phyloP scores from a whole-genome alignment of 139 green algal species.

The Chara braunii region DNA sequence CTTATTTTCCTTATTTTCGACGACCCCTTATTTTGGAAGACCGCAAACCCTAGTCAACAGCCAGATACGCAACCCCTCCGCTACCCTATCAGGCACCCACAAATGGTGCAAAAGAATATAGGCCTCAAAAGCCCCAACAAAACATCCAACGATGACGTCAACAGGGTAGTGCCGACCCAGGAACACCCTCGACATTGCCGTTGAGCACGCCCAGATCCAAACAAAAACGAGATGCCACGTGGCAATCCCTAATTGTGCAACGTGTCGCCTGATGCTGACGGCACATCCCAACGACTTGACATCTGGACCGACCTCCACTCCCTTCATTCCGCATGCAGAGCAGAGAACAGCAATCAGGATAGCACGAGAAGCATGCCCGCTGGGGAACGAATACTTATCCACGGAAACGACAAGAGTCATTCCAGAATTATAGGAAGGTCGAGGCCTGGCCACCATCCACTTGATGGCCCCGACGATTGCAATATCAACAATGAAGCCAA shows the following conservation, averaged over 20 bases:
- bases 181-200: constrained; percentile 15
- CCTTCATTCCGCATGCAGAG: neutral
- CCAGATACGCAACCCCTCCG: neutral
- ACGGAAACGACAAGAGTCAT: constrained; percentile 14
- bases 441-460: neutral
- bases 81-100: neutral
- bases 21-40: too few relatives aligned
- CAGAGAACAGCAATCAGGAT: constrained; percentile 13
- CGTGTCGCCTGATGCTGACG: too few relatives aligned
- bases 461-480: constrained; percentile 19
- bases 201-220: constrained; percentile 8
- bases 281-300: neutral
- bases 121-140: constrained; percentile 15
- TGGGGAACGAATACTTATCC: constrained; percentile 28
- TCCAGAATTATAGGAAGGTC: constrained; percentile 23
- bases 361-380: constrained; percentile 17
- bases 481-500: constrained; percentile 19
- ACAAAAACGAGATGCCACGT: neutral
- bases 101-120: neutral
- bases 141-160: constrained; percentile 8
- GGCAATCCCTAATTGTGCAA: too few relatives aligned
- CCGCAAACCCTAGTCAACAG: too few relatives aligned
- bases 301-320: neutral
- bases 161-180: constrained; percentile 21
- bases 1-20: too few relatives aligned